These are phyloP conservation scores for Talaromyces pinophilus DNA, from an alignment of 2,329 filamentous ascomycete genomes.

Conservation along the genomic window DNA sequence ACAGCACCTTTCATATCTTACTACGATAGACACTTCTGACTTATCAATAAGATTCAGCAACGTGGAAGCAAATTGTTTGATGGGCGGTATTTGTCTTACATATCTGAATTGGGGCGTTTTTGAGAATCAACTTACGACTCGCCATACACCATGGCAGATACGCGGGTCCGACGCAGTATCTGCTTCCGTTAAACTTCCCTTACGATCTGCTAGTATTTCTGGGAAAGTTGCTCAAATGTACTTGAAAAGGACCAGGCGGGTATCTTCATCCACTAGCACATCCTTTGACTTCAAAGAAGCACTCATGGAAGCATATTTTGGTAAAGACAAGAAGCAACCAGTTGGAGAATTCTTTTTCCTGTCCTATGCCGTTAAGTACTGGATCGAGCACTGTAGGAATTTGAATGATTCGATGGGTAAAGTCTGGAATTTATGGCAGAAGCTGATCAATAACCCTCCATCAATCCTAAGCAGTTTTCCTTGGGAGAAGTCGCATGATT, in stretches of 20 bases:
- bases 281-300: constrained; percentile 6
- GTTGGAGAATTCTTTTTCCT: not conserved
- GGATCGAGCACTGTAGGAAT: not conserved
- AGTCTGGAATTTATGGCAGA: not conserved
- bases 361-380: not conserved
- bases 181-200: not conserved
- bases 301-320: constrained; percentile 1
- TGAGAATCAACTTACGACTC: constrained; percentile 11
- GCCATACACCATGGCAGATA: constrained; percentile 3
- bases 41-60: not conserved
- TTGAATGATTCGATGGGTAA: not conserved
- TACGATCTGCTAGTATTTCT: not conserved
- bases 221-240: constrained; percentile 1
- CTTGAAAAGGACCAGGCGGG: not conserved
- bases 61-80: constrained; percentile 1
- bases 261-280: not conserved
- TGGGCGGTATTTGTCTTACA: constrained; percentile 11
- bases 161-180: not conserved
- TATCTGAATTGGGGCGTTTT: constrained; percentile 12
- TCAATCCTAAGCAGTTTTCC: not conserved
- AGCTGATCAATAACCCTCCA: not conserved
- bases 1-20: constrained; percentile 2
- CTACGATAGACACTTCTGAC: not conserved
- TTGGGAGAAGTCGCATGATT: not conserved
- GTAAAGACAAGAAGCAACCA: not conserved